Evolutionary conservation across 179 eudicot genomes (phyloP).

Genomic region (Vitellaria paradoxa): DNA sequence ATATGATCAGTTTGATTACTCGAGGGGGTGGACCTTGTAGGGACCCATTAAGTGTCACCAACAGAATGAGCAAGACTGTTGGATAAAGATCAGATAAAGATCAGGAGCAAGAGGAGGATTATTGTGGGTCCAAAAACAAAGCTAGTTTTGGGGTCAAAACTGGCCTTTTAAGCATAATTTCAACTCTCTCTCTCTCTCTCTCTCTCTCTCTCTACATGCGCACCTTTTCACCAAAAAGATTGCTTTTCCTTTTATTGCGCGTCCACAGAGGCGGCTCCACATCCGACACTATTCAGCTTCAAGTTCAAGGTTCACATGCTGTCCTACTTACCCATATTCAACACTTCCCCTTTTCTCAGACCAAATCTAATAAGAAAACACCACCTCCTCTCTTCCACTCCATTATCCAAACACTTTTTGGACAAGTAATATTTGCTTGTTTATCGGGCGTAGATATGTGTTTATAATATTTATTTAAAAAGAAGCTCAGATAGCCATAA

Average conservation of each 20-base stretch:
- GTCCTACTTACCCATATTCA: not conserved
- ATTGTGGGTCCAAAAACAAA: too few relatives aligned
- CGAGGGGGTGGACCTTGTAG: too few relatives aligned
- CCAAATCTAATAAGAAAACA: not conserved
- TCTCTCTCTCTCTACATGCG: not conserved
- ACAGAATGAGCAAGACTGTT: too few relatives aligned
- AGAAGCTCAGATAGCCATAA: not conserved
- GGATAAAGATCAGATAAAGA: too few relatives aligned
- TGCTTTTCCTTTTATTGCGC: not conserved
- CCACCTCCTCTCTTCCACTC: not conserved
- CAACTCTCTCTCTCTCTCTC: not conserved
- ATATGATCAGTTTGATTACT: too few relatives aligned
- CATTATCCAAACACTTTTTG: too few relatives aligned
- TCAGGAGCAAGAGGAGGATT: too few relatives aligned
- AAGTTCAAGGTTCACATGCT: not conserved
- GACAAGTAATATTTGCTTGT: too few relatives aligned
- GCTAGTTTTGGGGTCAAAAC: not conserved
- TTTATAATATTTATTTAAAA: too few relatives aligned
- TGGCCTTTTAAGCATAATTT: not conserved
- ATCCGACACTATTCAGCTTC: not conserved
- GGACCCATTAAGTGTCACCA: too few relatives aligned
- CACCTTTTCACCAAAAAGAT: not conserved
- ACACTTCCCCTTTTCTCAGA: not conserved
- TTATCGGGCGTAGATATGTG: too few relatives aligned
- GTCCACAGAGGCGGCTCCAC: not conserved